Evolutionary conservation across 129 eudicot genomes (phyloP).

Genomic region (Deinandra increscens): DNA sequence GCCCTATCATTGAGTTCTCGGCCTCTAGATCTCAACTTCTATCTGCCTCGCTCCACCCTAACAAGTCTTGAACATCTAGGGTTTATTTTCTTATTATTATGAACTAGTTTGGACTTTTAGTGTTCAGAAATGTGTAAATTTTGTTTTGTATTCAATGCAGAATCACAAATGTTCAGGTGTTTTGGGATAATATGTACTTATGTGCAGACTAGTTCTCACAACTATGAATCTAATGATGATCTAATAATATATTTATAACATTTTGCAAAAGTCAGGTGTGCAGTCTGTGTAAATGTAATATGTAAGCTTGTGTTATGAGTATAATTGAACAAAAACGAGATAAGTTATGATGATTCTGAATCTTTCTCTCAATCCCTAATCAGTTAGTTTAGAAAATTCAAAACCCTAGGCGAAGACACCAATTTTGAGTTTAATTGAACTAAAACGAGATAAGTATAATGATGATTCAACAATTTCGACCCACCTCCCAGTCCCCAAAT

Average conservation of each 20-base stretch:
- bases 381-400: slow-evolving; percentile 8
- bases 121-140: not conserved
- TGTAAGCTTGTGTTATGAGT: no score
- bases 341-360: no score
- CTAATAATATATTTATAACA: not conserved
- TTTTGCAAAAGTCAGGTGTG: no score
- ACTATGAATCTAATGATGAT: not conserved
- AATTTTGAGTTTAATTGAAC: not conserved
- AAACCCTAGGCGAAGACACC: slow-evolving; percentile 14
- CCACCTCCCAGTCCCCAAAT: slow-evolving; percentile 12
- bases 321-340: no score
- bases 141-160: not conserved
- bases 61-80: not conserved
- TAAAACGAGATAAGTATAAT: not conserved
- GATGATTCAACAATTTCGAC: not conserved
- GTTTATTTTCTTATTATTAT: not conserved
- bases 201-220: not conserved
- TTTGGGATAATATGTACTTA: not conserved
- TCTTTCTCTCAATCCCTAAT: no score
- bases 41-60: not conserved
- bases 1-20: not conserved
- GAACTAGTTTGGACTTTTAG: not conserved
- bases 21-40: not conserved
- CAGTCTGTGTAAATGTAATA: no score
- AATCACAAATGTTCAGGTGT: not conserved